A percentile compares a stretch with the other conserved stretches of the same genome.
These are phyloP conservation scores for Coprinopsis strossmayeri DNA, from an alignment of 768 basidiomycete genomes.

Conservation along the genomic window DNA sequence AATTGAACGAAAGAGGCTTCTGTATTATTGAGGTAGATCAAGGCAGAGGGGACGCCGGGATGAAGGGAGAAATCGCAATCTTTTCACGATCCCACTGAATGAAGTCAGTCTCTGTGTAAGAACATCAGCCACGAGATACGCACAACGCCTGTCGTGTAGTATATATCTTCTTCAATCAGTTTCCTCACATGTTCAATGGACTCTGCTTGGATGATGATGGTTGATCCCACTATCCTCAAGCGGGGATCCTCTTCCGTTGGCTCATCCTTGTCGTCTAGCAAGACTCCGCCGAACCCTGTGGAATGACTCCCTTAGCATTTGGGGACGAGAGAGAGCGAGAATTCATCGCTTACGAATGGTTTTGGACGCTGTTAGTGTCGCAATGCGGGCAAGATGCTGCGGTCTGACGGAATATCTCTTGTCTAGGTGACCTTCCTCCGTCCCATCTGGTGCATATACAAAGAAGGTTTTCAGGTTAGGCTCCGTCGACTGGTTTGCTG, in stretches of 20 bases:
- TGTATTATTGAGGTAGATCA: slow-evolving; percentile 1
- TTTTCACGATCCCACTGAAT: slow-evolving; percentile 56
- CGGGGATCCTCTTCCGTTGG: slow-evolving; percentile 23
- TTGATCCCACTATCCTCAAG: slow-evolving; percentile 44
- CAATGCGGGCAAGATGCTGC: slow-evolving; percentile 35
- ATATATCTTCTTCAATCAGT: slow-evolving; percentile 28
- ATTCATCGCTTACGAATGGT: slow-evolving; percentile 30
- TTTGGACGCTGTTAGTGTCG: slow-evolving; percentile 30
- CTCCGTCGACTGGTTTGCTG: not conserved
- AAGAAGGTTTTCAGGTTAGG: slow-evolving; percentile 30
- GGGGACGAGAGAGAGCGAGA: not conserved
- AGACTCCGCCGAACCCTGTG: slow-evolving; percentile 48
- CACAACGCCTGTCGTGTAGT: slow-evolving; percentile 31
- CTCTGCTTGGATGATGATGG: slow-evolving; percentile 44
- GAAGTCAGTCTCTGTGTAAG: not conserved
- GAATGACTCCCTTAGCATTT: too few species aligned
- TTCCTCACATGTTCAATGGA: slow-evolving; percentile 35
- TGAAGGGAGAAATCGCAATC: slow-evolving; percentile 42
- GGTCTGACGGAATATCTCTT: slow-evolving; percentile 40
- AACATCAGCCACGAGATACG: not conserved
- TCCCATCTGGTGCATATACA: slow-evolving; percentile 49
- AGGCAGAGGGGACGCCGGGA: slow-evolving; percentile 28
- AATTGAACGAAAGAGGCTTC: not conserved
- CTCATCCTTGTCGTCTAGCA: slow-evolving; percentile 34
- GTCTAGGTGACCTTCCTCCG: slow-evolving; percentile 32